Evolutionary conservation across 768 basidiomycete genomes (phyloP).

Genomic region (Strobilomyces confusus): DNA sequence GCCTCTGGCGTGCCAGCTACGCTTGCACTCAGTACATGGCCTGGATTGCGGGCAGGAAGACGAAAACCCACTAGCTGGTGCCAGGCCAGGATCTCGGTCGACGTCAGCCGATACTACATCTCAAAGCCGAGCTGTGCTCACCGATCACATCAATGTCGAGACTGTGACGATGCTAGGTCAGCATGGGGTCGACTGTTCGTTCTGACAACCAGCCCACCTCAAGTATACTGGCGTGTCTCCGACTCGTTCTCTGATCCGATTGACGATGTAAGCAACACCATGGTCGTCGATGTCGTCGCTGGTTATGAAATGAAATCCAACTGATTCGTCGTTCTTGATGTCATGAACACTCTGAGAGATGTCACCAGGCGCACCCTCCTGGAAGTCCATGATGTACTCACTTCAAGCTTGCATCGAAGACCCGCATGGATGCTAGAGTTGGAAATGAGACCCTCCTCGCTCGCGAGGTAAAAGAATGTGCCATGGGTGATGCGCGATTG

Average conservation of each 20-base stretch:
- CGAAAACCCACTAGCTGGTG: conserved; percentile 63
- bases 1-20: conserved; percentile 80
- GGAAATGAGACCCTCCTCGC: conserved; percentile 71
- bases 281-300: conserved; percentile 82
- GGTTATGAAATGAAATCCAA: conserved; percentile 77
- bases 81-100: conserved; percentile 64
- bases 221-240: conserved; percentile 76
- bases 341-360: conserved; percentile 19
- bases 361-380: background rate
- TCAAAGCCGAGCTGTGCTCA: conserved; percentile 18
- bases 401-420: conserved; percentile 70
- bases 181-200: background rate
- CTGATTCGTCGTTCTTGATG: conserved; percentile 60
- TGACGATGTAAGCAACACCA: conserved; percentile 66
- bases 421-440: conserved; percentile 81
- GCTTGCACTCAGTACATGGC: background rate
- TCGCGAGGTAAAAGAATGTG: conserved; percentile 80
- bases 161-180: conserved; percentile 30
- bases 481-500: conserved; percentile 78
- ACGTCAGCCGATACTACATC: background rate
- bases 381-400: conserved; percentile 30
- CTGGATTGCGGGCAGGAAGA: background rate
- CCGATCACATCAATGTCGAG: conserved; percentile 83
- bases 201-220: conserved; percentile 33
- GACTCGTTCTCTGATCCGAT: conserved; percentile 65